Evolutionary conservation across 2,329 filamentous ascomycete genomes (phyloP).

Genomic region (Talaromyces sp.): DNA sequence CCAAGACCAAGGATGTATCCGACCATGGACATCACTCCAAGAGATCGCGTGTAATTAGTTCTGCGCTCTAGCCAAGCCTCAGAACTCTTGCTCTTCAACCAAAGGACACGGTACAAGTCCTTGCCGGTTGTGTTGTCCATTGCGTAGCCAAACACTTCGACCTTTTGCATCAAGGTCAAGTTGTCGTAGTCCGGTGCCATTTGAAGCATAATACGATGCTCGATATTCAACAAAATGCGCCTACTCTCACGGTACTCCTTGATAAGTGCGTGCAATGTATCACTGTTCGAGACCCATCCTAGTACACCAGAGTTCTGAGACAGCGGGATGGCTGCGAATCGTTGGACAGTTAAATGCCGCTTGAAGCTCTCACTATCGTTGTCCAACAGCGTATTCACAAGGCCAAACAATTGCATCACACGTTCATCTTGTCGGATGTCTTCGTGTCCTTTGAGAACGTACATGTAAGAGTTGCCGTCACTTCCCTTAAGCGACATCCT

Average conservation of each 20-base stretch:
- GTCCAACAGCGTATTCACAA: slow-evolving; percentile 90
- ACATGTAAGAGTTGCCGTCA: slow-evolving; percentile 81
- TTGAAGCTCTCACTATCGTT: slow-evolving; percentile 97
- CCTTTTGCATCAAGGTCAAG: slow-evolving; percentile 98
- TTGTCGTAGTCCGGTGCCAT: slow-evolving; percentile 99
- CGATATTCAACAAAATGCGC: slow-evolving; percentile 97
- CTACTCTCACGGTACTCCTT: slow-evolving; percentile 94
- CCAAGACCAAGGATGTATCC: slow-evolving; percentile 96
- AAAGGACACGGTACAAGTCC: slow-evolving; percentile 93
- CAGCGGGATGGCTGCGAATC: slow-evolving; percentile 92
- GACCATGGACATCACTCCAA: slow-evolving; percentile 99
- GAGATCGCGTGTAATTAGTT: slow-evolving; percentile 96
- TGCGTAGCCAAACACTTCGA: slow-evolving; percentile 98
- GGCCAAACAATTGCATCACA: slow-evolving; percentile 98
- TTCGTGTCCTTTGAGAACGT: slow-evolving; percentile 95
- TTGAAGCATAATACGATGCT: slow-evolving; percentile 99
- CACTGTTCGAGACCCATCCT: slow-evolving; percentile 95
- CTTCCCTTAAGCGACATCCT: slow-evolving; percentile 85
- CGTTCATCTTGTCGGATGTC: slow-evolving; percentile 98
- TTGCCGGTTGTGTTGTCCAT: slow-evolving; percentile 99
- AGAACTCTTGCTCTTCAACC: slow-evolving; percentile 97
- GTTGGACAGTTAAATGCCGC: slow-evolving; percentile 91
- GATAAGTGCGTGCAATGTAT: slow-evolving; percentile 94
- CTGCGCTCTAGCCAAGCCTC: slow-evolving; percentile 96
- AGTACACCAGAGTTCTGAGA: slow-evolving; percentile 94